Base-by-base conservation (phyloP, 768 basidiomycete species). In the Tylopilus subfusipes region DNA sequence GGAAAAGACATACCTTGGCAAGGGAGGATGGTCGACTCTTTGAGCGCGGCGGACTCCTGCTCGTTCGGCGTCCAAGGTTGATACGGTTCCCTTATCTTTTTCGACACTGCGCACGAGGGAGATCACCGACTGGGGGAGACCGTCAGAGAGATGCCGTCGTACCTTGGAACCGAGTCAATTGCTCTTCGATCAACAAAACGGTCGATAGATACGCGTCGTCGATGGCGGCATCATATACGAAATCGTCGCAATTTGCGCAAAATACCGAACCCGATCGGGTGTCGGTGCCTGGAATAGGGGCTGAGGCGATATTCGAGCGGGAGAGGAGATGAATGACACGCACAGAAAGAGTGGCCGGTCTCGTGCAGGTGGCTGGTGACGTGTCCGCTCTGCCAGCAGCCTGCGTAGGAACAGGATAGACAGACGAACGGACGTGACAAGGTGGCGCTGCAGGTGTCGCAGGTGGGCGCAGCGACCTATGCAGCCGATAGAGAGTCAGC, bases 231-330 rank as follows among this genome's bases (percentile, higher is more conserved):
- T 88, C 76, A 60, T 86, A 86, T 22, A 91, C 78, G 55, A 91
- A 85, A 65, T 93, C 87, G 34, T 85, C 77, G 71, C 93, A 95
- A 31, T 77, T 73, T 3, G 73, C 67, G 66, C 93, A 95, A 63
- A 81, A 94, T 2, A 94, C 72, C 11, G 76, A 75, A n/a, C 93
- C 93, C 0, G 84, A 80, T 58, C 80, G 82, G 4, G 82, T 75
- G 67, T 95, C 92, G 25, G 82, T 81, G 63, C 86, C 93, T 94
- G 61, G 9, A 45, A 57, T 40, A 54, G 39, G 39, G 13, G 30
- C n/a, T 42, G 21, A 14, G 6, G 13, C 24, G 16, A 47, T 39
- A 53, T 47, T 33, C 9, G 22, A n/a, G n/a, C 11, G 5, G 39
- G 29, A 33, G 44, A 48, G 49, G 42, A 42, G 34, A 40, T 47